Base-by-base conservation (phyloP, 108 stramenopile genomes). In the Skeletonema menzelii region DNA sequence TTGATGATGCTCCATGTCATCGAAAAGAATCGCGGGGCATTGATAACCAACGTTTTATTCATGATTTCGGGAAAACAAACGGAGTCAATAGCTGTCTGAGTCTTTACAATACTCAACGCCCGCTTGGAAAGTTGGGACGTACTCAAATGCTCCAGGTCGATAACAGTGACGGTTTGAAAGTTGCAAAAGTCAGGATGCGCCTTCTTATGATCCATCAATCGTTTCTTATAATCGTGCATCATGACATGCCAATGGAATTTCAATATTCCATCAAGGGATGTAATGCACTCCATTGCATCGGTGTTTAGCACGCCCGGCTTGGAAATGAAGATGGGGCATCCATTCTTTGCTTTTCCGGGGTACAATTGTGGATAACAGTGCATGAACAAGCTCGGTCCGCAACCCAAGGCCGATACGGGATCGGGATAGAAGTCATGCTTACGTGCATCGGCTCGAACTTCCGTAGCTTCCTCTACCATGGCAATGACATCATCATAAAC, bases 51-150 rank as follows among this genome's bases (percentile, higher is more conserved):
- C 84, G 87, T 92, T 65, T 83, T 84, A 60, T 83, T 73, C 88
- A 95, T 88, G 1, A 88, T 92, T 82, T 95, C 94, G 15, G 94
- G 94, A 69, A 95, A 95, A 68, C 94, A 95, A 1, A 95, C 59
- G 11, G 91, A 91, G 81, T 95, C 94, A 77, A 95, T 90, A 42
- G 87, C 87, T 7, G 88, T 77, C 73, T 95, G 94, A 24, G 89
- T 87, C 84, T 95, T 91, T 82, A 91, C 82, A 66, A 92, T 92
- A 47, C 85, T 78, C 32, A 95, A 57, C 13, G 91, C 80, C 32
- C 82, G 66, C 20, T 76, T 67, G 22, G 76, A 81, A 17, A 92
- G 77, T 61, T 91, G 86, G 11, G 76, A 32, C 57, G 79, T 85
- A 38, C 91, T 87, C 71, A 94, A 67, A 56, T 83, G 64, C 35